These are phyloP conservation scores for Ceratobasidium sp. DNA, from an alignment of 1,284 basidiomycete species.

Conservation along the genomic window DNA sequence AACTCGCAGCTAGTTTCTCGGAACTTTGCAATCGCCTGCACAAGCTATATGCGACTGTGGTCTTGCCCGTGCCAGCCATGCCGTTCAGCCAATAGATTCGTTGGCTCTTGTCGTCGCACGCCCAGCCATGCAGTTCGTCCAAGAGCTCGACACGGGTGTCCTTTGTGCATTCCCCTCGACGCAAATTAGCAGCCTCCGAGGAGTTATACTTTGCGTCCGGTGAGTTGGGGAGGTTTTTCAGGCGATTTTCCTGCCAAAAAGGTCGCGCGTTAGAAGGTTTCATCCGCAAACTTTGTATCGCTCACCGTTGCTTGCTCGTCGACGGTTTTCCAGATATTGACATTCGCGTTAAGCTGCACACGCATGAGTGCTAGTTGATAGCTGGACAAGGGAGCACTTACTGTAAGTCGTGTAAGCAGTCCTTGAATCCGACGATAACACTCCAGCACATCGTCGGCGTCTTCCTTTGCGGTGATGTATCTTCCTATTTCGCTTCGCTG, in stretches of 20 bases:
- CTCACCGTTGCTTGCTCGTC: constrained; percentile 19
- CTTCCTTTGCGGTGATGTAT: background rate
- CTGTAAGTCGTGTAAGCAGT: background rate
- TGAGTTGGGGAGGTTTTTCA: background rate
- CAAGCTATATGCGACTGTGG: background rate
- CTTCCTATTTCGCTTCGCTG: background rate
- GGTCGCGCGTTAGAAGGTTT: background rate
- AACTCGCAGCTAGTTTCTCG: background rate
- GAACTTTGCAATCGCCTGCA: background rate
- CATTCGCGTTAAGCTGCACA: constrained; percentile 3
- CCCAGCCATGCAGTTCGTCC: background rate
- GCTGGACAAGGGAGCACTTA: background rate
- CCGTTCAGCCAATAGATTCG: constrained; percentile 18
- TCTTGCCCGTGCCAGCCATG: too few relatives aligned
- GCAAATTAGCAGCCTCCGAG: background rate
- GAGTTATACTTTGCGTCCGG: constrained; percentile 13
- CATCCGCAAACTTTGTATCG: too few relatives aligned
- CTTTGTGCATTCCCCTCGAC: background rate
- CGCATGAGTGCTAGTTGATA: background rate
- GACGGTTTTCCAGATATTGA: constrained; percentile 9
- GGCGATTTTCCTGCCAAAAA: background rate
- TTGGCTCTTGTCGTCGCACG: background rate
- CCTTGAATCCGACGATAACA: constrained; percentile 5
- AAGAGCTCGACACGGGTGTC: constrained; percentile 8
- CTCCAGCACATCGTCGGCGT: background rate